Evolutionary conservation across 73 alveolate genomes (phyloP), one percentile per base, ranked within the genome.

Genomic region (Paramecium octaurelia): DNA sequence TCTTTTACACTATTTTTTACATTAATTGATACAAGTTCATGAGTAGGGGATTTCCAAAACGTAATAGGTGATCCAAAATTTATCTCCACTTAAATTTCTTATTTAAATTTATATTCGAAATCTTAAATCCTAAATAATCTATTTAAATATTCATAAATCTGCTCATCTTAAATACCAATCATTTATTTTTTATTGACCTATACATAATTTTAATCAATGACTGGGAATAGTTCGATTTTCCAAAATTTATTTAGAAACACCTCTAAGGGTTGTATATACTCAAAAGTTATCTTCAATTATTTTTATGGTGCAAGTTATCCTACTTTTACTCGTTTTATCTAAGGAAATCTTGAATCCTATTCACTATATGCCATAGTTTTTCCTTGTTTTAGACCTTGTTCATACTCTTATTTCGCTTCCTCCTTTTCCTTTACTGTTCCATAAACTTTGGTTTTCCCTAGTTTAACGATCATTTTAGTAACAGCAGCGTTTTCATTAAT

Each of bases 391-490:
- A 70, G 14, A 20, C 73, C 86, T 44, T 88, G 6, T 9, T 64
- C 23, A 34, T 68, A 88, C 43, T 88, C 59, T n/a, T 29, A 14
- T 11, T 88, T 38, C 0, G 93, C 93, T 88, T 16, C 21, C 48
- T 88, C 29, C 69, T 88, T 88, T 20, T 88, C 93, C 35, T 40
- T 68, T 1, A 88, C 57, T 14, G 68, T 7, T 7, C 89, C 93
- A 40, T 40, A 38, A 18, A 88, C 16, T 20, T 48, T 88, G 9
- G 35, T 88, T 11, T 69, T 50, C 20, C 86, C 86, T 11, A 35
- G 27, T 68, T 64, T 10, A 8, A 80, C 58, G 12, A 44, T 9
- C 58, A 44, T 44, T 44, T 44, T 44, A 14, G 58, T 44, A 11
- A 44, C 58, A 44, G n/a, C 58, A 3, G 58, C 58, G 8, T 44